phyloP scores from a whole-genome alignment of 306 rosid species.

The Sindora glabra region DNA sequence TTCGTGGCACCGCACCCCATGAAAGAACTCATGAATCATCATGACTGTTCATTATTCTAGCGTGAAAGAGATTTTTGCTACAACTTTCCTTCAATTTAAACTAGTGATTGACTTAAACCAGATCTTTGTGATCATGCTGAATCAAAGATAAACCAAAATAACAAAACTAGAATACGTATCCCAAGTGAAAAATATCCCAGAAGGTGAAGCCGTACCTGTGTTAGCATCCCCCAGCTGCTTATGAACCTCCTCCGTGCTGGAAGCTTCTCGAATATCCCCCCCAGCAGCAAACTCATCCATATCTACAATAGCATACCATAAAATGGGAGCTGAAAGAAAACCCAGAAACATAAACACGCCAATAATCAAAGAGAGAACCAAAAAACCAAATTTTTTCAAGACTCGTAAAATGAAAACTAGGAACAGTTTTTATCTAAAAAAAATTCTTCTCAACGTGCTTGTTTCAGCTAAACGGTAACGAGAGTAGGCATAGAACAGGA shows the following conservation, averaged over 20 bases:
- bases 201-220: conserved; percentile 44
- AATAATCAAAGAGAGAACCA: conserved; percentile 15
- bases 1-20: too few relatives aligned
- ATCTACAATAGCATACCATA: conserved; percentile 23
- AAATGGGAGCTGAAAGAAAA: conserved; percentile 1
- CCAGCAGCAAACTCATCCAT: conserved; percentile 80
- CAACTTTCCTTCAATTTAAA: neutral
- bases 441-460: too few relatives aligned
- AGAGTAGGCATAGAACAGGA: conserved; percentile 20
- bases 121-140: conserved; percentile 26
- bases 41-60: neutral
- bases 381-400: conserved; percentile 10
- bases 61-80: neutral
- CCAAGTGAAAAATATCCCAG: neutral
- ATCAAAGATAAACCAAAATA: neutral
- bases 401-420: neutral
- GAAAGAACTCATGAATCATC: neutral
- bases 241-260: conserved; percentile 50
- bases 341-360: conserved; percentile 11
- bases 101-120: conserved; percentile 4
- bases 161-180: neutral
- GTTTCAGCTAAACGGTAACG: conserved; percentile 19
- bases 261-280: conserved; percentile 48
- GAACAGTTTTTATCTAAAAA: conserved; percentile 27
- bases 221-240: conserved; percentile 47